These are phyloP conservation scores for Isabelozyma rhagii DNA, from an alignment of 805 yeast genomes.

Conservation along the genomic window DNA sequence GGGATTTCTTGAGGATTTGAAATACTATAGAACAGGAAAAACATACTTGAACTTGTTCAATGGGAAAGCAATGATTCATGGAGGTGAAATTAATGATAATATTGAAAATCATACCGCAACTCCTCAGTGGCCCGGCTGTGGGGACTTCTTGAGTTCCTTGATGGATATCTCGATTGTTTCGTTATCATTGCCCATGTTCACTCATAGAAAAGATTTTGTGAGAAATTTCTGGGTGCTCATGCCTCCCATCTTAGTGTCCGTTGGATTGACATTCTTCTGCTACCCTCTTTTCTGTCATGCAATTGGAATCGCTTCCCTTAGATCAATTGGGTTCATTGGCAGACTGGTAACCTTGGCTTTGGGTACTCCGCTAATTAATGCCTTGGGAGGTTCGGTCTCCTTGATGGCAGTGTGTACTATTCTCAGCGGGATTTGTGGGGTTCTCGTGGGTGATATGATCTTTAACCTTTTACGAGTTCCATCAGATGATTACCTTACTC, in stretches of 20 bases:
- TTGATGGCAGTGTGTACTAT: slow-evolving; percentile 79
- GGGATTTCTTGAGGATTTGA: slow-evolving; percentile 50
- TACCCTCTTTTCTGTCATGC: slow-evolving; percentile 69
- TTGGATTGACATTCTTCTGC: slow-evolving; percentile 54
- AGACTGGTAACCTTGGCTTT: slow-evolving; percentile 76
- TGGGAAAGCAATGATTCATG: slow-evolving; percentile 24
- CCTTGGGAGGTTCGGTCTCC: slow-evolving; percentile 65
- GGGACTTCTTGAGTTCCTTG: slow-evolving; percentile 65
- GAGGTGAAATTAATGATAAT: slow-evolving; percentile 16
- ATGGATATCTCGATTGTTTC: slow-evolving; percentile 80
- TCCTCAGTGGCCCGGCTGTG: slow-evolving; percentile 71
- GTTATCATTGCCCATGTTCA: slow-evolving; percentile 72
- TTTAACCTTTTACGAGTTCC: slow-evolving; percentile 51
- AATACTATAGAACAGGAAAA: slow-evolving; percentile 64
- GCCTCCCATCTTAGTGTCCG: slow-evolving; percentile 56
- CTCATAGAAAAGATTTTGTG: slow-evolving; percentile 61
- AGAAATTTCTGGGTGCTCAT: slow-evolving; percentile 56
- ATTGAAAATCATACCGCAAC: slow-evolving; percentile 23
- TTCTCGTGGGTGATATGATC: slow-evolving; percentile 55
- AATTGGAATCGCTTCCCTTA: slow-evolving; percentile 56
- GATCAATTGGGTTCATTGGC: slow-evolving; percentile 75
- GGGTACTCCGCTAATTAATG: slow-evolving; percentile 69
- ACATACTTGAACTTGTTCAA: slow-evolving; percentile 60
- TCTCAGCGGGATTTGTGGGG: slow-evolving; percentile 73
- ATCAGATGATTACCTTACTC: slow-evolving; percentile 63